Evolutionary conservation across 495 filamentous ascomycete genomes (phyloP), one percentile per base, ranked within the genome.

Genomic region (Pseudomonodictys pantanalensis): DNA sequence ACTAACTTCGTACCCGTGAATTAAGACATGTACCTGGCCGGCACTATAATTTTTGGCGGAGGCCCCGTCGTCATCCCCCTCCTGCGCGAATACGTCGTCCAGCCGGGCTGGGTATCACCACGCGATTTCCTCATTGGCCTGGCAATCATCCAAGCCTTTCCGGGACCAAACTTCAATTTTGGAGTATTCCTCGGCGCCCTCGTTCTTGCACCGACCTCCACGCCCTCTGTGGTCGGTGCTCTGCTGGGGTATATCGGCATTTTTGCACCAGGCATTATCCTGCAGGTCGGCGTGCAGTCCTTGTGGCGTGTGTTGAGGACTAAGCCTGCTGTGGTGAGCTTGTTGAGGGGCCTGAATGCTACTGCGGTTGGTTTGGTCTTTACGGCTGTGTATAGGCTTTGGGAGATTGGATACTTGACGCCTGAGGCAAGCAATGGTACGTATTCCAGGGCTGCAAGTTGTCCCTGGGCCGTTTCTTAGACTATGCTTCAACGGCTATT

Each of bases 91-190:
- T 92, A 92, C 72, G 84, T 92, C 42, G 89, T 92, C 3, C 77
- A 78, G n/a, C 83, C 85, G 28, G 87, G 87, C 44, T 92, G 88
- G 89, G 89, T 92, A 10, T 82, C 81, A 2, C 75, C 86, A 0
- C 80, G 90, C 3, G 86, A 95, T 72, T 92, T 95, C 69, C 78
- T 92, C 26, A 81, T 95, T 59, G 90, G 90, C 18, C 81, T 95
- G 0, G 90, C 89, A 10, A 76, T 92, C 56, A 90, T 89, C 58
- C 89, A 95, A 70, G 83, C 88, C 2, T 91, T 92, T 65, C 89
- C 89, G 0, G 89, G 90, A 0, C 90, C 90, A 0, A 92, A 95
- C 70, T 92, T 92, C 81, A 95, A 92, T 69, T 91, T 92, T 65
- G 88, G 86, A 2, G 87, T 92, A 12, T 92, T 85, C 64, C 78